phyloP scores from a whole-genome alignment of 1,284 basidiomycete genomes.

The Austroboletus novae-zelandiae region DNA sequence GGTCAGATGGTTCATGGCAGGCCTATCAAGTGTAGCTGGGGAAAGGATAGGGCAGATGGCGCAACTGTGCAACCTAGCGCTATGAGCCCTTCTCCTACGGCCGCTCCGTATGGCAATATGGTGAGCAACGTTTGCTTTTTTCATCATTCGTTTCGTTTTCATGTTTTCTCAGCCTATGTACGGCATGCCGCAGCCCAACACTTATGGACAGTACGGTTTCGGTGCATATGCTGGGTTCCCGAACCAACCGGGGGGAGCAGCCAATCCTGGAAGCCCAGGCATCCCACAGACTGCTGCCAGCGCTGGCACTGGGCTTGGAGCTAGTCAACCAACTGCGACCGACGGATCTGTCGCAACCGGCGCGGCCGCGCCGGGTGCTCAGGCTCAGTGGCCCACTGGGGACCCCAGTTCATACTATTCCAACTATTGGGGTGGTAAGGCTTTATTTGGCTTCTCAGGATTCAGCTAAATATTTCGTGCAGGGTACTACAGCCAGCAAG shows the following conservation, averaged over 20 bases:
- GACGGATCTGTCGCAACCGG: constrained; percentile 48
- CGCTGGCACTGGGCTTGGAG: constrained; percentile 54
- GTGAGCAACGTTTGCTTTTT: constrained; percentile 39
- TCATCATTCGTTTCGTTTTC: constrained; percentile 7
- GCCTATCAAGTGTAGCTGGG: constrained; percentile 97
- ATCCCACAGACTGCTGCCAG: constrained; percentile 59
- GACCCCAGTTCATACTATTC: constrained; percentile 77
- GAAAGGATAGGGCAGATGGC: constrained; percentile 87
- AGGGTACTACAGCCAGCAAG: constrained; percentile 80
- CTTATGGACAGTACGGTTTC: constrained; percentile 79
- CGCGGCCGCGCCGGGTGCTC: constrained; percentile 54
- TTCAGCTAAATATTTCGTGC: constrained; percentile 15
- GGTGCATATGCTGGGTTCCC: constrained; percentile 72
- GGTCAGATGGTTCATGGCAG: constrained; percentile 94
- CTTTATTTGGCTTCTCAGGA: neutral
- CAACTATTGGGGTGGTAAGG: constrained; percentile 80
- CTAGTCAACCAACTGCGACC: constrained; percentile 53
- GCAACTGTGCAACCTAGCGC: constrained; percentile 51
- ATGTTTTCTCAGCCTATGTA: constrained; percentile 66
- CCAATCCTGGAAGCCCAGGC: constrained; percentile 56
- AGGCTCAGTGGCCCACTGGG: constrained; percentile 68
- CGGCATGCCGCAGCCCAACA: constrained; percentile 78
- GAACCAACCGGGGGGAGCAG: constrained; percentile 48
- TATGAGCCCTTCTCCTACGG: constrained; percentile 64
- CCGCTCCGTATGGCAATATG: constrained; percentile 72